phyloP scores from a whole-genome alignment of 1,284 basidiomycete genomes.

The Meira miltonrushii region DNA sequence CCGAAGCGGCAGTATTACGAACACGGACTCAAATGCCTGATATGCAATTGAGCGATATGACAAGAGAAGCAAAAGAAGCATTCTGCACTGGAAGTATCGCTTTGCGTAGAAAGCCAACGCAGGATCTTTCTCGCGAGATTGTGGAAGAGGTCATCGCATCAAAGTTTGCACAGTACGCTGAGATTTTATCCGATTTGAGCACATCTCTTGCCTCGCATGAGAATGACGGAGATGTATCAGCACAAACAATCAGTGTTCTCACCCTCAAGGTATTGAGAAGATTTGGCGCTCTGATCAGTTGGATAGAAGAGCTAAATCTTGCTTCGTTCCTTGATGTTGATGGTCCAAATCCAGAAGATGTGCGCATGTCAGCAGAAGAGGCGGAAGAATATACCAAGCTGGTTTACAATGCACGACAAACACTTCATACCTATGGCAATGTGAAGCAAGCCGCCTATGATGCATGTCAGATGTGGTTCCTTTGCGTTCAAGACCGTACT shows the following conservation, averaged over 20 bases:
- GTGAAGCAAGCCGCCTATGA: conserved; percentile 41
- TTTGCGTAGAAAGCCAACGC: conserved; percentile 29
- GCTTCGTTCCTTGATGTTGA: conserved; percentile 40
- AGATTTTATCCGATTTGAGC: too few species aligned
- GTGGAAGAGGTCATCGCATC: conserved; percentile 3
- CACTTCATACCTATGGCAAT: conserved; percentile 23
- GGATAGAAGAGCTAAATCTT: conserved; percentile 38
- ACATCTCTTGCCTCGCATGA: too few species aligned
- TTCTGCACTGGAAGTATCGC: conserved; percentile 26
- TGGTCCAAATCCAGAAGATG: conserved; percentile 21
- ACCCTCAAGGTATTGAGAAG: conserved; percentile 10
- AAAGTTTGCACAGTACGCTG: too few species aligned
- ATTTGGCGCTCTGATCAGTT: conserved; percentile 18
- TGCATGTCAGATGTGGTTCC: conserved; percentile 19
- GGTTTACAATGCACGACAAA: conserved; percentile 21
- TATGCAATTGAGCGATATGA: conserved; percentile 34
- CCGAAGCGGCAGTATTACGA: conserved; percentile 28
- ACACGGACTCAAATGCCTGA: conserved; percentile 22
- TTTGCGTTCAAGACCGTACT: conserved; percentile 22
- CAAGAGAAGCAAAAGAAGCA: conserved; percentile 26
- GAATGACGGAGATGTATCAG: too few species aligned
- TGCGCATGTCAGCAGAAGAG: conserved; percentile 17
- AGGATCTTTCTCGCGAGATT: conserved; percentile 16
- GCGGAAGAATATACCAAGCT: conserved; percentile 18
- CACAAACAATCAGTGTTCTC: too few species aligned